Evolutionary conservation across 345 rosid species (phyloP).

Genomic region (Stellera chamaejasme): DNA sequence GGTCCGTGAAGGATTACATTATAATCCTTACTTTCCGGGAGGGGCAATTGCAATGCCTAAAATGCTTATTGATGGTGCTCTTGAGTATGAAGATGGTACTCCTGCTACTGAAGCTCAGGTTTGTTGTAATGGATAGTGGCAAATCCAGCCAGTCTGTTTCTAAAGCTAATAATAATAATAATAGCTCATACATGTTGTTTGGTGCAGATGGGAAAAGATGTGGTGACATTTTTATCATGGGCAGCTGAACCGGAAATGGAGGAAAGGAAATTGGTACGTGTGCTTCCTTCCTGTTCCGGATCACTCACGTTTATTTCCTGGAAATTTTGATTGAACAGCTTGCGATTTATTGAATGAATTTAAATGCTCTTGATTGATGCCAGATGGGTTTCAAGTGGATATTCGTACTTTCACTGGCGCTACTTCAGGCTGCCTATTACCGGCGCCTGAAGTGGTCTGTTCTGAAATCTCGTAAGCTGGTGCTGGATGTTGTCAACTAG

Average conservation of each 20-base stretch:
- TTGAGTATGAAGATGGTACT: conserved; percentile 96
- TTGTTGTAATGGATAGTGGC: conserved; percentile 5
- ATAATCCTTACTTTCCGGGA: conserved; percentile 98
- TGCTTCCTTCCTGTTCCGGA: not conserved
- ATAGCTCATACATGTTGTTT: conserved; percentile 4
- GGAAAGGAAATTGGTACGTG: conserved; percentile 85
- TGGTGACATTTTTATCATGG: conserved; percentile 85
- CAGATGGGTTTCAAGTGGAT: conserved; percentile 99
- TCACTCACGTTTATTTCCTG: not conserved
- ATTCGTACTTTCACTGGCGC: conserved; percentile 78
- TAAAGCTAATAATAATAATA: no score
- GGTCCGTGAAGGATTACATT: conserved; percentile 94
- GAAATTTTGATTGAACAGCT: not conserved
- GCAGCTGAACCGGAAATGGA: conserved; percentile 99
- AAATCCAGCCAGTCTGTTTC: not conserved
- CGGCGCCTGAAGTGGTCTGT: conserved; percentile 93
- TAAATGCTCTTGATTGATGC: conserved; percentile 7
- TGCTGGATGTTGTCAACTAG: conserved; percentile 88
- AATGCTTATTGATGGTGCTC: conserved; percentile 94
- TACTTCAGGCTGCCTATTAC: conserved; percentile 91
- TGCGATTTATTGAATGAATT: conserved; percentile 1
- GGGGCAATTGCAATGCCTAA: conserved; percentile 99
- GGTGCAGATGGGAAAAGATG: conserved; percentile 98
- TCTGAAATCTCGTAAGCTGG: conserved; percentile 80
- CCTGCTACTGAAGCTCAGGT: conserved; percentile 99